Evolutionary conservation across 2,329 filamentous ascomycete genomes (phyloP).

Genomic region (Fusarium sublunatum): DNA sequence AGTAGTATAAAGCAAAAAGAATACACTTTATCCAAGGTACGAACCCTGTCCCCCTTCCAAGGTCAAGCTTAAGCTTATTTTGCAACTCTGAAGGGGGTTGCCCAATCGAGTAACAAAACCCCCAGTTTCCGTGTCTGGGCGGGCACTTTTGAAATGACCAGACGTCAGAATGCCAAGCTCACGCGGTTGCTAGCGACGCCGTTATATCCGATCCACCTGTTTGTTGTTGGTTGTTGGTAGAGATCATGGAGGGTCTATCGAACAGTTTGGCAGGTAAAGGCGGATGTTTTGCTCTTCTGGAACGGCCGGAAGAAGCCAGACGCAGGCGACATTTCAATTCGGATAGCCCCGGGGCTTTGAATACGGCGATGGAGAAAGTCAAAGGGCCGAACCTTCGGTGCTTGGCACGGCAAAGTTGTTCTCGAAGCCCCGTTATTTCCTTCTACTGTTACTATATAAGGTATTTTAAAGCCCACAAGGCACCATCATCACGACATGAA

Average conservation of each 20-base stretch:
- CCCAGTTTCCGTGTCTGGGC: slow-evolving; percentile 4
- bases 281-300: slow-evolving; percentile 18
- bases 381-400: slow-evolving; percentile 35
- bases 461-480: slow-evolving; percentile 16
- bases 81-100: slow-evolving; percentile 27
- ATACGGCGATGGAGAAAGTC: slow-evolving; percentile 5
- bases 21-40: slow-evolving; percentile 8
- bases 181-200: slow-evolving; percentile 36
- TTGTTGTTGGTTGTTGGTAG: too few species aligned
- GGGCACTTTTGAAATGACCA: slow-evolving; percentile 32
- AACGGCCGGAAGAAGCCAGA: background rate
- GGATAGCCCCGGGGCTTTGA: background rate
- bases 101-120: slow-evolving; percentile 20
- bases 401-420: slow-evolving; percentile 41
- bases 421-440: slow-evolving; percentile 36
- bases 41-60: slow-evolving; percentile 37
- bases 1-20: background rate
- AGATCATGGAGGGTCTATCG: background rate
- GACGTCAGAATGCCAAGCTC: slow-evolving; percentile 36
- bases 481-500: background rate
- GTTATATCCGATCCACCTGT: slow-evolving; percentile 39
- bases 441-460: background rate
- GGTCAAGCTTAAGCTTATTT: slow-evolving; percentile 47
- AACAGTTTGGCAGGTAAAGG: slow-evolving; percentile 1
- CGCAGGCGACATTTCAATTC: background rate